Percentiles rank a stretch among this genome's conserved stretches.
Evolutionary conservation across 2,329 filamentous ascomycete genomes (phyloP).

Genomic region (Penicillium griseofulvum): DNA sequence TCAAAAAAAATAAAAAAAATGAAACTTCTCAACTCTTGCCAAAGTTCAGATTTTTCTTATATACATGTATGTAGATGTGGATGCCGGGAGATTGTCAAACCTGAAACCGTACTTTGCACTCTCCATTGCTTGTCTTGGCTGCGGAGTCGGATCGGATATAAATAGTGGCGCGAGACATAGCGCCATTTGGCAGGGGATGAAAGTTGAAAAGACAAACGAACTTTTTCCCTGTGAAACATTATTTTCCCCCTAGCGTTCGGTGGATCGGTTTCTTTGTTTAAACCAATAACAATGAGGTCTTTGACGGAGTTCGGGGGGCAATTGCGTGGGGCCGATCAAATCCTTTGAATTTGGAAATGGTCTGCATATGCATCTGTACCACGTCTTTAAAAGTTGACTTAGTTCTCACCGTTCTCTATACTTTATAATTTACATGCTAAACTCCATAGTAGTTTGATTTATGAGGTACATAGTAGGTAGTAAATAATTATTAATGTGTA

Average conservation of each 20-base stretch:
- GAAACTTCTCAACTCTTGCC: no score
- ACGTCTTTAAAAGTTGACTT: neutral
- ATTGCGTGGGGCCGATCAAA: constrained; percentile 18
- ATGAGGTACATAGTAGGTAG: no score
- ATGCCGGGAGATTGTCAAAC: constrained; percentile 14
- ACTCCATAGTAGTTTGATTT: neutral
- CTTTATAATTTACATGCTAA: neutral
- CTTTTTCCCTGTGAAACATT: constrained; percentile 14
- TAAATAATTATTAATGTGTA: no score
- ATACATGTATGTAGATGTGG: neutral
- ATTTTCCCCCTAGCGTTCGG: constrained; percentile 18
- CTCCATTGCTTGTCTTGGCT: constrained; percentile 13
- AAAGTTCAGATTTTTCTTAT: neutral
- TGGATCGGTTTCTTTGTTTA: constrained; percentile 4
- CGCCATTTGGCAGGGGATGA: constrained; percentile 12
- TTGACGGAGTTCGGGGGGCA: constrained; percentile 11
- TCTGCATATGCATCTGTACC: constrained; percentile 6
- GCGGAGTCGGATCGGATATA: constrained; percentile 22
- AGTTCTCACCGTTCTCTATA: neutral
- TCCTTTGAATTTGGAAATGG: constrained; percentile 11
- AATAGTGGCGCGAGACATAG: constrained; percentile 19
- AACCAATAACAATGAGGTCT: constrained; percentile 16
- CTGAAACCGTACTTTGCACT: neutral
- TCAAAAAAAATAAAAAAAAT: no score
- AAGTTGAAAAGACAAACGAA: constrained; percentile 3